Evolutionary conservation across 2,329 filamentous ascomycete species (phyloP), one percentile per base, ranked within the genome.

Genomic region (Ophiostoma angusticollis): DNA sequence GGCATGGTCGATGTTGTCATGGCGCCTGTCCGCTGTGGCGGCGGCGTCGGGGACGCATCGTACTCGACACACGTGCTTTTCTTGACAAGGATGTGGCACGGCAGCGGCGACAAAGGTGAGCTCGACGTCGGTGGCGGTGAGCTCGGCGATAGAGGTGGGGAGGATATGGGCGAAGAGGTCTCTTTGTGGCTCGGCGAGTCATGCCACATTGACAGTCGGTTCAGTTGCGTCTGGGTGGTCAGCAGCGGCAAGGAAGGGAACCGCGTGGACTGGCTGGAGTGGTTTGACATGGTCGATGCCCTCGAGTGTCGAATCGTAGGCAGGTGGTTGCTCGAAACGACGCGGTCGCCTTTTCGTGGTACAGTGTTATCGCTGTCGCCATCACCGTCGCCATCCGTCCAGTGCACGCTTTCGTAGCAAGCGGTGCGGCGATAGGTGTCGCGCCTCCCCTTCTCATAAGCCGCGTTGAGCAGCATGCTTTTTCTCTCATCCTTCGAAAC

Each of bases 61-160:
- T 32, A 40, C 18, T 46, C 42, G 2, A 46, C 27, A 4, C 24
- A 21, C 2, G 37, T 46, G 12, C 31, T 38, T 17, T 43, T 41
- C 37, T 42, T 29, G 13, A 46, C 44, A 13, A 44, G 14, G 5
- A 46, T 46, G 5, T 35, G 36, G 7, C 36, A 36, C 6, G 27
- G 31, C 8, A 32, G 24, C 3, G 35, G 36, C 16, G 29, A 11
- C 16, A 12, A 11, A 23, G 17, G 11, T n/a, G 35, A 3, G 11
- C 13, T n/a, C 19, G 25, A 18, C 9, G 19, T 18, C 6, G 39
- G 23, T 8, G 17, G 35, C 3, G 21, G 36, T 4, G 25, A 24
- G 11, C 9, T 12, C 0, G 25, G 16, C 5, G 19, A 22, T 14
- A 19, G 9, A n/a, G 22, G 28, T 18, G 37, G 21, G 9, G 21